A percentile compares a stretch with the other conserved stretches of the same genome.
These are phyloP conservation scores for Capsicum rhomboideum DNA, from an alignment of 257 asterid species.

Conservation along the genomic window DNA sequence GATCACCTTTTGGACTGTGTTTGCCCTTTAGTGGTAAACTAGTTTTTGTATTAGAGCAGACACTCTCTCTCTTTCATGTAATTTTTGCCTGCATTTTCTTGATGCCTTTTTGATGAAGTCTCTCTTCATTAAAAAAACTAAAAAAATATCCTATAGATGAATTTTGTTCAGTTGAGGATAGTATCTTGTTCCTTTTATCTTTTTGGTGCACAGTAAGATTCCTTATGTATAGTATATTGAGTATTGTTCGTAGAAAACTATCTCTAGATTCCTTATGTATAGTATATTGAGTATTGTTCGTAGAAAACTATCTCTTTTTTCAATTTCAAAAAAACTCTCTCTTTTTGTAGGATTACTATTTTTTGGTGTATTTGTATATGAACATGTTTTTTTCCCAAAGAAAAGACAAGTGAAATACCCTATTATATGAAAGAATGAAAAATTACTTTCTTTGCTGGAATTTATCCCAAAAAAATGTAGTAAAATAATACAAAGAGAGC, in stretches of 20 bases:
- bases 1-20: background rate
- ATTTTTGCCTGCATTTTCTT: background rate
- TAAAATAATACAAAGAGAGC: background rate
- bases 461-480: background rate
- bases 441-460: background rate
- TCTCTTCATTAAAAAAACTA: background rate
- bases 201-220: background rate
- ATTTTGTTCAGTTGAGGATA: background rate
- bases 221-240: background rate
- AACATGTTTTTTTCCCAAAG: background rate
- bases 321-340: too few species aligned
- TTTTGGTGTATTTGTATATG: background rate
- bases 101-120: background rate
- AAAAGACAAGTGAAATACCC: background rate
- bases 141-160: background rate
- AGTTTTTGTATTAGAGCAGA: background rate
- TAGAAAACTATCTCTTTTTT: background rate
- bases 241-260: background rate
- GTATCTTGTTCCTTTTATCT: background rate
- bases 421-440: background rate
- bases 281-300: background rate
- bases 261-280: background rate
- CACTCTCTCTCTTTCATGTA: background rate
- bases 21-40: background rate
- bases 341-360: background rate